A percentile compares a stretch with the other conserved stretches of the same genome.
Evolutionary conservation across 164 flowering plant species (phyloP).

Genomic region (Vitis rotundifolia): DNA sequence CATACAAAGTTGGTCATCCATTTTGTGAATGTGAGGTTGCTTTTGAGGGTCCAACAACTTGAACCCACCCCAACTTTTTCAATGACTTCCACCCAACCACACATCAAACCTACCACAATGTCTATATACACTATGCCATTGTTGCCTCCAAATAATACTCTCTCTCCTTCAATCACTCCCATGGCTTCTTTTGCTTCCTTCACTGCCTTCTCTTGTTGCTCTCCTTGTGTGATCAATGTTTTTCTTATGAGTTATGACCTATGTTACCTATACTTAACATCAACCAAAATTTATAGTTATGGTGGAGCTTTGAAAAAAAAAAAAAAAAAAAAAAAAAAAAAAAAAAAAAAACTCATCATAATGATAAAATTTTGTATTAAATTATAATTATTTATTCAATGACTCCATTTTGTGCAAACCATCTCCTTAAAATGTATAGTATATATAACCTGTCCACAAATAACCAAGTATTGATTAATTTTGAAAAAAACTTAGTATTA

Average conservation of each 20-base stretch:
- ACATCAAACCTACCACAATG: constrained; percentile 2
- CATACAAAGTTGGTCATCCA: not conserved
- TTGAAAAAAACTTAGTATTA: too few relatives aligned
- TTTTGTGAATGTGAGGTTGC: not conserved
- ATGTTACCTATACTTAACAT: not conserved
- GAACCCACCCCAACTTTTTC: not conserved
- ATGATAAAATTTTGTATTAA: too few relatives aligned
- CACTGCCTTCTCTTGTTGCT: constrained; percentile 1
- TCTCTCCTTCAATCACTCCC: constrained; percentile 5
- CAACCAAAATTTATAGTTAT: too few relatives aligned
- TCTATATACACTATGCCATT: not conserved
- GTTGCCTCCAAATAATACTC: constrained; percentile 5
- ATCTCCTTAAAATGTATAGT: too few relatives aligned
- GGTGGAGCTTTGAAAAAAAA: too few relatives aligned
- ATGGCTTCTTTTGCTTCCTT: constrained; percentile 4
- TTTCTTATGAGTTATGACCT: not conserved
- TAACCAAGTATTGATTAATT: too few relatives aligned
- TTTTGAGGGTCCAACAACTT: constrained; percentile 1
- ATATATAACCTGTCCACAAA: too few relatives aligned
- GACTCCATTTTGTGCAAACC: too few relatives aligned
- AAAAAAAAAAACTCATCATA: too few relatives aligned
- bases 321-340: too few relatives aligned
- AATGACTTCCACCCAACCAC: constrained; percentile 1
- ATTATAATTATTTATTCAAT: too few relatives aligned
- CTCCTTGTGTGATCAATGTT: not conserved